A percentile compares a stretch with the other conserved stretches of the same genome.
Conservation (phyloP, 2,329 filamentous ascomycete species). For the Penicillium verrucosum region DNA sequence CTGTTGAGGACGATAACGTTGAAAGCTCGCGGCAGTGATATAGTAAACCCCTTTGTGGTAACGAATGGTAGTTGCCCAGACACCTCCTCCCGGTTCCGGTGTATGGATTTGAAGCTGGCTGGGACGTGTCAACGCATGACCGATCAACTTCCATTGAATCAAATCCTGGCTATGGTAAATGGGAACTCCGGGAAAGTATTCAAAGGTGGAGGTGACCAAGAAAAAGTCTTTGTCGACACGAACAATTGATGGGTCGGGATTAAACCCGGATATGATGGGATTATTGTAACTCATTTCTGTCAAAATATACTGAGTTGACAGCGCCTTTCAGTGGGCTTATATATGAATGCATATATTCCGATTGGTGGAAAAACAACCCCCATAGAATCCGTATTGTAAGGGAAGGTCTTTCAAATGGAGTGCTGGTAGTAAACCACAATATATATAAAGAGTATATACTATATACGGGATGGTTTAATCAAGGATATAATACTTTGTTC, state of each 20-base stretch:
- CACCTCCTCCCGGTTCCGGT: conserved; percentile 34
- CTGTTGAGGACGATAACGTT: conserved; percentile 38
- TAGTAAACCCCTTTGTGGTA: conserved; percentile 48
- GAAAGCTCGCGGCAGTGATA: conserved; percentile 47
- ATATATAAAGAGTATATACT: background rate
- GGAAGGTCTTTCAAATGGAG: no score
- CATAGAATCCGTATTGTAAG: background rate
- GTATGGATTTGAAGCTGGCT: conserved; percentile 37
- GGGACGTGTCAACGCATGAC: conserved; percentile 33
- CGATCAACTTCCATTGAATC: conserved; percentile 40
- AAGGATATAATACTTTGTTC: background rate
- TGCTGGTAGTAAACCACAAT: background rate
- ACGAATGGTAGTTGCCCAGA: conserved; percentile 51
- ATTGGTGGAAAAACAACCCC: conserved; percentile 8
- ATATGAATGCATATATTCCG: background rate
- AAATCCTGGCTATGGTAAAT: conserved; percentile 56
- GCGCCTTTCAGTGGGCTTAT: background rate
- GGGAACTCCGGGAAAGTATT: conserved; percentile 60
- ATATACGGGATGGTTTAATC: background rate
- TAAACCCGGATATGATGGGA: conserved; percentile 59
- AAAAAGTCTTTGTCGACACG: conserved; percentile 54
- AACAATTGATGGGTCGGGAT: conserved; percentile 59
- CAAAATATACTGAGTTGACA: background rate
- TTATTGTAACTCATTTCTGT: conserved; percentile 32
- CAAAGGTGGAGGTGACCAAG: conserved; percentile 61